phyloP scores from a whole-genome alignment of 345 rosid genomes.

The Excoecaria agallocha region DNA sequence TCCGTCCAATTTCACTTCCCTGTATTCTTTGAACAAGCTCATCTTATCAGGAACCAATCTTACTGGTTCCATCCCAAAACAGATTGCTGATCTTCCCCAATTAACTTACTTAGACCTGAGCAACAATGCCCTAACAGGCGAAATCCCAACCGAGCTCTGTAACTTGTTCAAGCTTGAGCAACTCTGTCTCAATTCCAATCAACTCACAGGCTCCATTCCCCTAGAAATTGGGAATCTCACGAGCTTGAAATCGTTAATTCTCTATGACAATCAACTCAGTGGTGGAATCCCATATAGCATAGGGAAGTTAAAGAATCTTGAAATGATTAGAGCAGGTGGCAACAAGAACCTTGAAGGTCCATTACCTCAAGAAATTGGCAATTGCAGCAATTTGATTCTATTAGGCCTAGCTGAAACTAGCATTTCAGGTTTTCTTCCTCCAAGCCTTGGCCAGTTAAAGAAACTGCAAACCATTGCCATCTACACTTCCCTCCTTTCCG shows the following conservation, averaged over 20 bases:
- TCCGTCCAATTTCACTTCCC: slow-evolving; percentile 45
- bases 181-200: slow-evolving; percentile 61
- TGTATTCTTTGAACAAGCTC: slow-evolving; percentile 44
- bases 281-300: slow-evolving; percentile 60
- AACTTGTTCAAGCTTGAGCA: slow-evolving; percentile 46
- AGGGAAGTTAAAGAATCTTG: slow-evolving; percentile 53
- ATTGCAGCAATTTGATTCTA: slow-evolving; percentile 53
- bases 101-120: slow-evolving; percentile 54
- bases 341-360: slow-evolving; percentile 74
- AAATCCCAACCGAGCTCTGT: slow-evolving; percentile 63
- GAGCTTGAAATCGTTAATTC: slow-evolving; percentile 41
- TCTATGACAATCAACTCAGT: slow-evolving; percentile 68
- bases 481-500: slow-evolving; percentile 69
- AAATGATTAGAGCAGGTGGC: slow-evolving; percentile 77
- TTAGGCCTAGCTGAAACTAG: slow-evolving; percentile 88
- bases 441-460: slow-evolving; percentile 58
- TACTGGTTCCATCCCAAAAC: slow-evolving; percentile 60
- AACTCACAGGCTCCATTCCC: slow-evolving; percentile 63
- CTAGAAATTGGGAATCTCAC: slow-evolving; percentile 57
- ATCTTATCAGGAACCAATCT: slow-evolving; percentile 57
- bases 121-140: slow-evolving; percentile 65
- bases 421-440: slow-evolving; percentile 76
- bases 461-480: slow-evolving; percentile 70
- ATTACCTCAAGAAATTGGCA: slow-evolving; percentile 67
- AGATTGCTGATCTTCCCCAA: slow-evolving; percentile 41